Percentiles rank a stretch among this genome's conserved stretches.
These are phyloP conservation scores for Vachellia collinsii DNA, from an alignment of 306 rosid genomes.

Conservation along the genomic window DNA sequence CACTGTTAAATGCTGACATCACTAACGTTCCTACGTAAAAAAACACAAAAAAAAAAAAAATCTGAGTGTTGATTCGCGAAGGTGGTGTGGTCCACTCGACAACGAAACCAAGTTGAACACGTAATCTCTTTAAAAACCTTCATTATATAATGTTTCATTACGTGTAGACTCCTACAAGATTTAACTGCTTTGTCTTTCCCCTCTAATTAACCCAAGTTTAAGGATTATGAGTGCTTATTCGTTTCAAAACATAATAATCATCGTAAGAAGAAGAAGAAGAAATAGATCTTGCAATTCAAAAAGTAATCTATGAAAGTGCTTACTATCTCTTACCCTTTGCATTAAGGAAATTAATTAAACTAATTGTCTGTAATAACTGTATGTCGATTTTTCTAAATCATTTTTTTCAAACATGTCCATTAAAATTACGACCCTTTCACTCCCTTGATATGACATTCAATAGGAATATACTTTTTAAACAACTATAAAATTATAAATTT, in stretches of 20 bases:
- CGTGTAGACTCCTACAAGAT: conserved; percentile 19
- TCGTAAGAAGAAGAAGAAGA: neutral
- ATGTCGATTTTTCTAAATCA: no score
- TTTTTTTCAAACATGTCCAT: no score
- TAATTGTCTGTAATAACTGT: no score
- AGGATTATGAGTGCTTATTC: neutral
- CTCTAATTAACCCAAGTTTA: neutral
- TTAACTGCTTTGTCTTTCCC: neutral
- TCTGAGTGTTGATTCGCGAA: conserved; percentile 33
- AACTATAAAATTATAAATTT: no score
- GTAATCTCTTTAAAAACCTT: conserved; percentile 40
- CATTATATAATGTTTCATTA: neutral
- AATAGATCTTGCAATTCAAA: no score
- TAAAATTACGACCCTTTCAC: no score
- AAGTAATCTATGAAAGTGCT: no score
- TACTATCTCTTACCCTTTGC: no score
- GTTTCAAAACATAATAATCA: conserved; percentile 25
- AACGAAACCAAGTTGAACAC: conserved; percentile 57
- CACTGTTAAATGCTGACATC: conserved; percentile 51
- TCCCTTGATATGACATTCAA: no score
- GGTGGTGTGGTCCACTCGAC: conserved; percentile 66
- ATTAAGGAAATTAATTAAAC: no score
- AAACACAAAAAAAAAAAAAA: conserved; percentile 1
- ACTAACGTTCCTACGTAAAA: conserved; percentile 36
- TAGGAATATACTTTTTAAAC: no score